phyloP scores from a whole-genome alignment of 2,329 filamentous ascomycete genomes.

The Emergomyces africanus region DNA sequence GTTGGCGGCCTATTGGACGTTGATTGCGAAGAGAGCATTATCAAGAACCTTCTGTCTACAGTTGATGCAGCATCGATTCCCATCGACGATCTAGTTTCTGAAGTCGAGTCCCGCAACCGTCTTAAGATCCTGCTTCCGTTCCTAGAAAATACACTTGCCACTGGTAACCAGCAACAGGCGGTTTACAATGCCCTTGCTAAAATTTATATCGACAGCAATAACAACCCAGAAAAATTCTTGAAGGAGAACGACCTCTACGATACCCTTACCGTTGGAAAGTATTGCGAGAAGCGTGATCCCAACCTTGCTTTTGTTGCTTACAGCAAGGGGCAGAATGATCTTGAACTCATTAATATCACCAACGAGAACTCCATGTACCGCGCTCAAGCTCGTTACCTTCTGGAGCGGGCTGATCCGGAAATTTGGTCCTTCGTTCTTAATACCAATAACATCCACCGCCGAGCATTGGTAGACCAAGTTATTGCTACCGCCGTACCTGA shows the following conservation, averaged over 20 bases:
- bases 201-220: conserved; percentile 99
- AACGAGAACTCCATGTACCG: conserved; percentile 99
- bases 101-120: conserved; percentile 93
- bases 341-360: conserved; percentile 94
- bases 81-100: conserved; percentile 83
- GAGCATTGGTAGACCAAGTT: conserved; percentile 90
- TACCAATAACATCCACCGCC: conserved; percentile 88
- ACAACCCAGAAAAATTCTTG: conserved; percentile 93
- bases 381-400: conserved; percentile 86
- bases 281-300: conserved; percentile 97
- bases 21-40: conserved; percentile 91
- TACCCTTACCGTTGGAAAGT: conserved; percentile 82
- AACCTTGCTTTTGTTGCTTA: conserved; percentile 93
- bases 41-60: conserved; percentile 78
- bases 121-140: conserved; percentile 93
- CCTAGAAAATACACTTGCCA: conserved; percentile 79
- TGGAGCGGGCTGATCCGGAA: conserved; percentile 79
- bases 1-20: conserved; percentile 90
- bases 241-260: conserved; percentile 98
- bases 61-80: conserved; percentile 76
- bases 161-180: conserved; percentile 89
- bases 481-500: conserved; percentile 90
- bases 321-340: conserved; percentile 89
- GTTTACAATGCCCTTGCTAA: conserved; percentile 96
- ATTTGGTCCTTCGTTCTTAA: conserved; percentile 93